These are phyloP conservation scores for Sextonia rubra DNA, from an alignment of 164 flowering plant species.

Conservation along the genomic window DNA sequence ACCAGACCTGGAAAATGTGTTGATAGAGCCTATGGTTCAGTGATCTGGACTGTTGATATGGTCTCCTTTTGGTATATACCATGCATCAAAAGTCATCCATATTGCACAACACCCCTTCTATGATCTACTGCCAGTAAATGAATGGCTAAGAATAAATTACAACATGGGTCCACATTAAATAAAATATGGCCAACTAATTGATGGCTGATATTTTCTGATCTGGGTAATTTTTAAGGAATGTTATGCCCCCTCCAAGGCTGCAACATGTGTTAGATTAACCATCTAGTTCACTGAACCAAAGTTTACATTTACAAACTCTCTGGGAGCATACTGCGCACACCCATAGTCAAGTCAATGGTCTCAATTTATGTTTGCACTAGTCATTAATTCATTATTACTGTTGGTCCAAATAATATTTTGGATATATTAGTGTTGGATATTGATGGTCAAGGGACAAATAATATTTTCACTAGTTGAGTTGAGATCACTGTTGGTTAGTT, in stretches of 20 bases:
- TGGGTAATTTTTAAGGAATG: background rate
- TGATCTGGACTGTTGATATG: background rate
- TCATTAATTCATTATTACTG: too few species aligned
- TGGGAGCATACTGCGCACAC: background rate
- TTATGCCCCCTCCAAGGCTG: background rate
- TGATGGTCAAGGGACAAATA: background rate
- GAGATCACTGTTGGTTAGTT: background rate
- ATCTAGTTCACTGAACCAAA: background rate
- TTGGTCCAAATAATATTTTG: too few species aligned
- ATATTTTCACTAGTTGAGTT: background rate
- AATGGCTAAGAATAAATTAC: background rate
- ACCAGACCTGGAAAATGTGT: background rate
- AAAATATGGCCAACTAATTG: background rate
- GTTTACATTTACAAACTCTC: background rate
- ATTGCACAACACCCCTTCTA: background rate
- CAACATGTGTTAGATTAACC: background rate
- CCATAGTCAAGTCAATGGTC: background rate
- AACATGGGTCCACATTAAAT: background rate
- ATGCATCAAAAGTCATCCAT: background rate
- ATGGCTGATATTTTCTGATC: background rate
- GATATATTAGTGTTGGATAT: too few species aligned
- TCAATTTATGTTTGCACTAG: background rate
- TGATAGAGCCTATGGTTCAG: background rate
- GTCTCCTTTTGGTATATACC: background rate
- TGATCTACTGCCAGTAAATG: background rate